Evolutionary conservation across 768 basidiomycete genomes (phyloP).

Genomic region (Trametopsis cervina): DNA sequence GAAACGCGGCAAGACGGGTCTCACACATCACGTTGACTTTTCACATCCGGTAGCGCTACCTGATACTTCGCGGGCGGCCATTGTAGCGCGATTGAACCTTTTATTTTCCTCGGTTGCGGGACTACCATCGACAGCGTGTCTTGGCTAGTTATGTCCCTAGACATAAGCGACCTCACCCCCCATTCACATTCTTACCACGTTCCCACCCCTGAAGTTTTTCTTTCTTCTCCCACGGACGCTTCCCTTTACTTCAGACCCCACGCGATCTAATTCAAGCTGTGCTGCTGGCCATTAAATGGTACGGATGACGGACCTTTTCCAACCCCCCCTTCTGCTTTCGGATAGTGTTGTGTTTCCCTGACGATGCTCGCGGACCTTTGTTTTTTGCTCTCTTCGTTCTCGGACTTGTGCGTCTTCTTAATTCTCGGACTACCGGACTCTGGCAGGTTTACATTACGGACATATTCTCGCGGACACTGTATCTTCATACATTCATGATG

Average conservation of each 20-base stretch:
- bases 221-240: slow-evolving; percentile 6
- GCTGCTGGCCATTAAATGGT: slow-evolving; percentile 5
- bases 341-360: not conserved
- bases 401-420: slow-evolving; percentile 2
- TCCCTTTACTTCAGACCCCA: not conserved
- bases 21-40: not conserved
- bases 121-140: slow-evolving; percentile 2
- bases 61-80: not conserved
- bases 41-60: not conserved
- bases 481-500: too few relatives aligned
- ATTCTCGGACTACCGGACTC: slow-evolving; percentile 7
- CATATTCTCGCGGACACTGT: too few relatives aligned
- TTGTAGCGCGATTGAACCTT: slow-evolving; percentile 10
- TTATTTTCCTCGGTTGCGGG: slow-evolving; percentile 1
- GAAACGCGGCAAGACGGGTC: not conserved
- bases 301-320: slow-evolving; percentile 10
- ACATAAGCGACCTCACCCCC: slow-evolving; percentile 15
- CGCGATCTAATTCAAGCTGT: not conserved
- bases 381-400: not conserved
- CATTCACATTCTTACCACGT: slow-evolving; percentile 18
- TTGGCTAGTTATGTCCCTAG: slow-evolving; percentile 6
- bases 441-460: too few relatives aligned
- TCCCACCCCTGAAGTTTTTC: not conserved
- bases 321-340: not conserved
- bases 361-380: not conserved